Conservation (phyloP, 225 moss, liverwort and hornwort species). For the Anthoceros angustus region DNA sequence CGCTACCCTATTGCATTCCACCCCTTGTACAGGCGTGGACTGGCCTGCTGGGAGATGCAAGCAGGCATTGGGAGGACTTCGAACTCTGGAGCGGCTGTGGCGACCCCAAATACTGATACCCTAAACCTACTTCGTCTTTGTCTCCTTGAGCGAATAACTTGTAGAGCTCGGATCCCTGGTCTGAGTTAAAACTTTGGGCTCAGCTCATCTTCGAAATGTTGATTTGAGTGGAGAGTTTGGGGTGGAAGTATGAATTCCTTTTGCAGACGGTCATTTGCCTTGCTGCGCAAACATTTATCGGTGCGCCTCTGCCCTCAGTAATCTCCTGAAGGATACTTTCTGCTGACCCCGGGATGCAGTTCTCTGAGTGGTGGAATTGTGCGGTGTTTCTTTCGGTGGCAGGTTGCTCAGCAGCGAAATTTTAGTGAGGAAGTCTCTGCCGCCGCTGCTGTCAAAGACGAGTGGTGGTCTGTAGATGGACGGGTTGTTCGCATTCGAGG, state of each 20-base stretch:
- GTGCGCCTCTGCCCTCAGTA: neutral
- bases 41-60: too few species aligned
- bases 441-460: neutral
- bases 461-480: neutral
- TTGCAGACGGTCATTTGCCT: neutral
- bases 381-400: neutral
- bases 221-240: too few species aligned
- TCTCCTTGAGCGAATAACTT: too few species aligned
- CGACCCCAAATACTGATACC: too few species aligned
- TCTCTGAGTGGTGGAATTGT: neutral
- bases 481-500: neutral
- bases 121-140: too few species aligned
- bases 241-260: neutral
- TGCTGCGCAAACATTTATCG: neutral
- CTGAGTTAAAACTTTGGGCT: too few species aligned
- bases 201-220: too few species aligned
- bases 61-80: too few species aligned
- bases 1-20: too few species aligned
- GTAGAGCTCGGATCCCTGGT: too few species aligned
- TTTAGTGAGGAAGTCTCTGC: neutral
- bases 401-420: neutral
- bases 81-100: too few species aligned
- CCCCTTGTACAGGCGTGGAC: too few species aligned
- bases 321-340: neutral
- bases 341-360: neutral